Percentiles rank a stretch among this genome's conserved stretches.
phyloP scores from a whole-genome alignment of 495 filamentous ascomycete genomes.

The Aspergillus coremiiformis region DNA sequence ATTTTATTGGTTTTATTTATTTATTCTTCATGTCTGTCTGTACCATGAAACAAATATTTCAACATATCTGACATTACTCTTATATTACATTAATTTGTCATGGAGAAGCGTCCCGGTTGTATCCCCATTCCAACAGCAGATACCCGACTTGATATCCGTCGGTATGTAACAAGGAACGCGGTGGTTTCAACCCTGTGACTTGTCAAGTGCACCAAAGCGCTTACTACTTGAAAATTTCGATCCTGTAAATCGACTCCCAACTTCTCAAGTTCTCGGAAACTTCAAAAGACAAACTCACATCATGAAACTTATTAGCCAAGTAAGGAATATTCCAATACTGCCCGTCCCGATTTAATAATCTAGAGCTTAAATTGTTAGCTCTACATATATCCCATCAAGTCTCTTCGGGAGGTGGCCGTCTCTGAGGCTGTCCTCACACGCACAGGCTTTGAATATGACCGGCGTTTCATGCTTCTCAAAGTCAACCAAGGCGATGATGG shows the following conservation, averaged over 20 bases:
- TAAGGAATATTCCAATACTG: conserved; percentile 13
- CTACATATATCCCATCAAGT: conserved; percentile 87
- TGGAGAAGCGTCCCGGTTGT: background rate
- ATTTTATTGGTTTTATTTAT: background rate
- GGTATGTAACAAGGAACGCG: no score
- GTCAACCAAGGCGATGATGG: conserved; percentile 29
- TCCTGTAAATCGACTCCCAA: background rate
- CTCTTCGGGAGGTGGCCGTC: conserved; percentile 58
- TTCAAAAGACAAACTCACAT: background rate
- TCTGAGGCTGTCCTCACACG: conserved; percentile 47
- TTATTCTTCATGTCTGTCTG: conserved; percentile 11
- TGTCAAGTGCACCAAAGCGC: no score
- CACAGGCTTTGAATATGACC: conserved; percentile 69
- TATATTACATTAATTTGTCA: background rate
- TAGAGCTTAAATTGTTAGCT: conserved; percentile 42
- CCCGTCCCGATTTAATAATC: background rate
- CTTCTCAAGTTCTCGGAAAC: background rate
- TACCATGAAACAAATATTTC: conserved; percentile 9
- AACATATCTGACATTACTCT: conserved; percentile 5
- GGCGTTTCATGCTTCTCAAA: conserved; percentile 70
- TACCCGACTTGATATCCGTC: no score
- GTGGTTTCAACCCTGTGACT: no score
- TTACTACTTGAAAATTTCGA: no score
- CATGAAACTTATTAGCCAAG: conserved; percentile 40
- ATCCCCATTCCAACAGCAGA: no score